These are phyloP conservation scores for Cladorrhinum samala DNA, from an alignment of 495 filamentous ascomycete genomes.

Conservation along the genomic window DNA sequence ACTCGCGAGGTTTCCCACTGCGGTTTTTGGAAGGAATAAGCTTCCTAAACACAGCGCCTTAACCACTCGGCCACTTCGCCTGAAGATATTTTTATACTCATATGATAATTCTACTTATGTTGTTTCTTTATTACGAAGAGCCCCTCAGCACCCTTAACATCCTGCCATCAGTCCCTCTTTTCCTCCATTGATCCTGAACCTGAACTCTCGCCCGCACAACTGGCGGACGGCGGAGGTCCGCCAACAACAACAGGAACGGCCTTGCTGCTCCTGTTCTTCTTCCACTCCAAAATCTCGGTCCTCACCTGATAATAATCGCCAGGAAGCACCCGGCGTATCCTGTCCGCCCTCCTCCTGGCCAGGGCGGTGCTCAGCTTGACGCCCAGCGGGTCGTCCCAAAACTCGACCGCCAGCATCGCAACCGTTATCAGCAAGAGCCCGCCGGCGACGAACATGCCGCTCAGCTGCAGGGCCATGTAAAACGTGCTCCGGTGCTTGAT, in stretches of 20 bases:
- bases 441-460: conserved; percentile 19
- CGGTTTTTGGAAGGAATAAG: not conserved
- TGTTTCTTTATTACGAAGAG: too few relatives aligned
- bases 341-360: not conserved
- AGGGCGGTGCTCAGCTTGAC: conserved; percentile 5
- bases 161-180: too few relatives aligned
- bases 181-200: too few relatives aligned
- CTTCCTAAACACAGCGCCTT: conserved; percentile 1
- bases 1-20: conserved; percentile 1
- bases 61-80: conserved; percentile 2
- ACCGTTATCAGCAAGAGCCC: conserved; percentile 7
- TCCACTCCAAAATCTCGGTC: conserved; percentile 2
- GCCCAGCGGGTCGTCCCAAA: conserved; percentile 14
- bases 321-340: not conserved
- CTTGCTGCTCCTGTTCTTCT: not conserved
- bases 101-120: not conserved
- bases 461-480: conserved; percentile 27
- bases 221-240: too few relatives aligned
- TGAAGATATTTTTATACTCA: not conserved
- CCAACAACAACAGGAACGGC: not conserved
- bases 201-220: too few relatives aligned
- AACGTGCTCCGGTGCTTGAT: conserved; percentile 21
- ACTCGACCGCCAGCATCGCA: conserved; percentile 14
- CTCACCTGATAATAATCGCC: too few relatives aligned
- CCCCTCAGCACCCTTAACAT: too few relatives aligned